Percentiles rank a stretch among this genome's conserved stretches.
phyloP scores from a whole-genome alignment of 768 basidiomycete species.

The Termitomyces sp. region DNA sequence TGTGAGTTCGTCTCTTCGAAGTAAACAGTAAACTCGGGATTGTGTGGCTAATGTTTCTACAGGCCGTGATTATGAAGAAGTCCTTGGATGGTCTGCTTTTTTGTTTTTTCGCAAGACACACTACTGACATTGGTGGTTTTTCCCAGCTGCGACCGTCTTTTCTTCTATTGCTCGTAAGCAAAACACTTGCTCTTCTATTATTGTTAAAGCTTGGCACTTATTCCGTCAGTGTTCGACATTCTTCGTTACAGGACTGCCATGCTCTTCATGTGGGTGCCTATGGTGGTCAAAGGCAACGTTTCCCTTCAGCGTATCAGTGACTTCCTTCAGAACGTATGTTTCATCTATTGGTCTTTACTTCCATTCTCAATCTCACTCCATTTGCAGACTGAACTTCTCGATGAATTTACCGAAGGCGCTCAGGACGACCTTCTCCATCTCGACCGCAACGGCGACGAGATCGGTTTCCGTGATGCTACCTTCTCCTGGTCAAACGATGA shows the following conservation, averaged over 20 bases:
- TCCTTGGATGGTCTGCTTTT: slow-evolving; percentile 7
- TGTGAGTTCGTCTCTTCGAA: slow-evolving; percentile 15
- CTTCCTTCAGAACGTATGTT: slow-evolving; percentile 32
- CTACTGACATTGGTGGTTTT: not conserved
- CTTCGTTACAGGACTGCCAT: slow-evolving; percentile 45
- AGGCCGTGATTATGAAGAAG: slow-evolving; percentile 12
- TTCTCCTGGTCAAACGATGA: slow-evolving; percentile 51
- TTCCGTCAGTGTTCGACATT: slow-evolving; percentile 50
- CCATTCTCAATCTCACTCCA: not conserved
- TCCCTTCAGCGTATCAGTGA: slow-evolving; percentile 52
- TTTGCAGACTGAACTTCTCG: slow-evolving; percentile 43
- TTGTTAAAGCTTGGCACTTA: not conserved
- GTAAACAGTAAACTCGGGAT: not conserved
- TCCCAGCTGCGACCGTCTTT: slow-evolving; percentile 12
- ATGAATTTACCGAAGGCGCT: slow-evolving; percentile 27
- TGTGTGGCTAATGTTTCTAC: not conserved
- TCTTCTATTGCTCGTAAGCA: slow-evolving; percentile 12
- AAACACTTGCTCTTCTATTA: not conserved
- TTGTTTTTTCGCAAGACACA: too few species aligned
- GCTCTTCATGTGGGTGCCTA: slow-evolving; percentile 23
- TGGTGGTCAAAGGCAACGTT: slow-evolving; percentile 43
- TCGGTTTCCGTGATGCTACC: slow-evolving; percentile 49
- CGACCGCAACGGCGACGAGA: slow-evolving; percentile 21
- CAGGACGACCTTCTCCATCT: slow-evolving; percentile 3
- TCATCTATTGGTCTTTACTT: not conserved